Base-by-base conservation (phyloP, 495 filamentous ascomycete species). In the Aspergillus sclerotioniger region DNA sequence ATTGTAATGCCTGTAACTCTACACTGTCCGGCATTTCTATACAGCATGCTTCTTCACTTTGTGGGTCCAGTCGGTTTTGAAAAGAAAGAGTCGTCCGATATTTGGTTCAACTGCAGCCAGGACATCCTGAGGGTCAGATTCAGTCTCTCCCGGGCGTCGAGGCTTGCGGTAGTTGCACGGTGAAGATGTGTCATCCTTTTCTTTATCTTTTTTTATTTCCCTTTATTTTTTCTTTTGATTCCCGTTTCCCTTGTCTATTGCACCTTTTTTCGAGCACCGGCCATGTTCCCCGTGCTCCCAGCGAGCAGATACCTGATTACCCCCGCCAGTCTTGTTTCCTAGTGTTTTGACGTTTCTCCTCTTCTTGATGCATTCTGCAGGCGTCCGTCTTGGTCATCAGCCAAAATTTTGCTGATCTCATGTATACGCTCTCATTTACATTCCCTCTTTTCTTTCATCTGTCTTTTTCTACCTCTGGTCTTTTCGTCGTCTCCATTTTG, bases 1-100 rank as follows among this genome's bases (percentile, higher is more conserved):
- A 69, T 84, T 98, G 74, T 98, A 62, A 71, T 64, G 56, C 63
- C 62, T 62, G 61, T 66, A 71, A 62, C 62, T 59, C 62, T 64
- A 64, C 69, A 60, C 62, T 67, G 63, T 62, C 68, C 62, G 54
- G 70, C 64, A 73, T 69, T 67, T 65, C 58, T 57, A 59, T 62
- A 56, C 67, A 67, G 65, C 71, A 62, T 65, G 71, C 28, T 44
- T 45, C 33, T 56, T 60, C 66, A 53, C 31, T 64, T 65, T 53
- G 63, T 50, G 64, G 59, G 62, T 68, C 51, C 15, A 53, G 57
- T 54, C 31, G 51, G 56, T 59, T 59, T 49, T 53, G 41, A 25
- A 44, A 44, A 52, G 28, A 17, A 44, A 32, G 20, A 29, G 37
- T 41, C 51, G 37, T 41, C 51, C 47, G 55, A 44, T 29, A 17